A percentile compares a stretch with the other conserved stretches of the same genome.
phyloP scores from a whole-genome alignment of 495 filamentous ascomycete species.

The Penicillium soppii region DNA sequence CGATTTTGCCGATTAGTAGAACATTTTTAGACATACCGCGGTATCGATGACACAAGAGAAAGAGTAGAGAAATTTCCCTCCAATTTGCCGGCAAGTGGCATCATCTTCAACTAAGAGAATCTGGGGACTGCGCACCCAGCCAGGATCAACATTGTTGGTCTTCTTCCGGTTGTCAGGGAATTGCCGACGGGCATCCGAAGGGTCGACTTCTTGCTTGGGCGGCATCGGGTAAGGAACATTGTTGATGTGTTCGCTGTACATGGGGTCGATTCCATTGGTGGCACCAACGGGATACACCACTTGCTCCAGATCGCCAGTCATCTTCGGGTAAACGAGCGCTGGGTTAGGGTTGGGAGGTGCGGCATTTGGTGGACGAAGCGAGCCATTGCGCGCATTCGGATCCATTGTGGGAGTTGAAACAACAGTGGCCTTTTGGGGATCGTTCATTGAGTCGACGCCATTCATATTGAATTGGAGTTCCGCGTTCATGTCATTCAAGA shows the following conservation, averaged over 20 bases:
- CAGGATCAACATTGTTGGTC: constrained; percentile 66
- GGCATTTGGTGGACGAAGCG: constrained; percentile 44
- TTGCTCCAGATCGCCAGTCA: constrained; percentile 66
- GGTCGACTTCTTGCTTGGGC: constrained; percentile 52
- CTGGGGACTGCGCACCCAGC: constrained; percentile 78
- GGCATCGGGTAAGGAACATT: constrained; percentile 85
- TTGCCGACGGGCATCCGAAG: constrained; percentile 46
- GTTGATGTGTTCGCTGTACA: constrained; percentile 89
- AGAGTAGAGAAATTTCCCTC: constrained; percentile 87
- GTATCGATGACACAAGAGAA: constrained; percentile 88
- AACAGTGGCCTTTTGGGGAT: constrained; percentile 59
- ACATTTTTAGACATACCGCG: constrained; percentile 65
- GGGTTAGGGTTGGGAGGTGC: constrained; percentile 52
- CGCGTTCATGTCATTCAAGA: constrained; percentile 76
- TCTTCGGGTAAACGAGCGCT: constrained; percentile 51
- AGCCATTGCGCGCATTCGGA: constrained; percentile 35
- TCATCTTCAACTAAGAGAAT: constrained; percentile 96
- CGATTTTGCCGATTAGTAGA: constrained; percentile 16
- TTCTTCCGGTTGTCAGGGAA: constrained; percentile 63
- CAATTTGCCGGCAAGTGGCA: constrained; percentile 88
- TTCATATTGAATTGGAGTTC: constrained; percentile 73
- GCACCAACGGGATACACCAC: constrained; percentile 89
- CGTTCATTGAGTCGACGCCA: constrained; percentile 74
- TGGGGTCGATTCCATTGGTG: constrained; percentile 88
- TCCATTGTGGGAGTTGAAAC: constrained; percentile 45